phyloP scores from a whole-genome alignment of 108 stramenopile genomes.

The Discostella pseudostelligera region DNA sequence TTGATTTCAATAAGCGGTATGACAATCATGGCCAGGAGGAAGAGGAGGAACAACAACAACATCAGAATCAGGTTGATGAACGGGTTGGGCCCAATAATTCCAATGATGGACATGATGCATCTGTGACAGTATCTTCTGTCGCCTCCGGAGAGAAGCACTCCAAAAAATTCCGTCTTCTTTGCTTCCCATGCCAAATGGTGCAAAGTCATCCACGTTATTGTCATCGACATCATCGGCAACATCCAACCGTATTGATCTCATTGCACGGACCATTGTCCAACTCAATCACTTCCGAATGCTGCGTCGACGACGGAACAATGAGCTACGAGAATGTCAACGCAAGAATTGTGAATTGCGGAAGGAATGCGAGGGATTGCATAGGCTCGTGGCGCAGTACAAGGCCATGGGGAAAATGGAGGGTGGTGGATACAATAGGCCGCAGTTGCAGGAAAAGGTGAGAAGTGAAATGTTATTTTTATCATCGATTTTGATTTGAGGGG shows the following conservation, averaged over 20 bases:
- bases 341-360: constrained; percentile 40
- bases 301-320: constrained; percentile 29
- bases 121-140: no score
- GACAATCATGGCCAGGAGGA: background rate
- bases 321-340: constrained; percentile 19
- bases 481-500: no score
- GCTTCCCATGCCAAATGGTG: background rate
- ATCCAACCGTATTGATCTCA: constrained; percentile 81
- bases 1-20: background rate
- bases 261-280: constrained; percentile 64
- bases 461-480: no score
- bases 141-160: background rate
- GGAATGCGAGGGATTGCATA: constrained; percentile 57
- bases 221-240: constrained; percentile 28
- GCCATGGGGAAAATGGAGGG: constrained; percentile 47
- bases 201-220: background rate
- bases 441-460: constrained; percentile 26
- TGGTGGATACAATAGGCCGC: constrained; percentile 49
- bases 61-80: background rate
- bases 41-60: background rate
- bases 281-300: constrained; percentile 35
- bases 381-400: constrained; percentile 58
- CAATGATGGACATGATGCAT: background rate
- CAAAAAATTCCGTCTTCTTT: background rate
- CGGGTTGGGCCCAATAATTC: background rate